Conservation (phyloP, 73 alveolate genomes). For the Tetrahymena borealis region DNA sequence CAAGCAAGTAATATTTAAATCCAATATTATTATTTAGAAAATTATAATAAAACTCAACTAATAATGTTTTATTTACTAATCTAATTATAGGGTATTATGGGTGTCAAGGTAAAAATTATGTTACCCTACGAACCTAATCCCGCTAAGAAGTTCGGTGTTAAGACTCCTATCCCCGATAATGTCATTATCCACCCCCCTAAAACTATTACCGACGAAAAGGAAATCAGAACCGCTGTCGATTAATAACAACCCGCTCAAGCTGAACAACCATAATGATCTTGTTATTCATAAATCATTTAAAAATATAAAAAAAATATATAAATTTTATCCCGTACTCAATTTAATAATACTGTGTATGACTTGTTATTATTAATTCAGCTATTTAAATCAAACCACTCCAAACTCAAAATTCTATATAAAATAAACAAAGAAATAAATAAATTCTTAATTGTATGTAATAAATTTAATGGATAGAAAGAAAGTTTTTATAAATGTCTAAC, state of each 20-base stretch:
- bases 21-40: background rate
- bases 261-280: background rate
- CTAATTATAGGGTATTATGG: slow-evolving; percentile 71
- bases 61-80: background rate
- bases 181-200: slow-evolving; percentile 7
- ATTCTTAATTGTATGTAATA: too few species aligned
- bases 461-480: too few species aligned
- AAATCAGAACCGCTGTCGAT: slow-evolving; percentile 11
- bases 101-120: slow-evolving; percentile 83
- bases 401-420: background rate
- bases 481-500: too few species aligned
- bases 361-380: background rate
- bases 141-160: slow-evolving; percentile 12
- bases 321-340: background rate
- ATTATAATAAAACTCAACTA: background rate
- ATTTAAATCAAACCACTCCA: slow-evolving; percentile 1
- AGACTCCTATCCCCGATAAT: background rate
- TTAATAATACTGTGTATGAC: slow-evolving; percentile 1
- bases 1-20: slow-evolving; percentile 44
- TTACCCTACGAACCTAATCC: slow-evolving; percentile 33
- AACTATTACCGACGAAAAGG: background rate
- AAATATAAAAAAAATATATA: background rate
- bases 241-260: background rate
- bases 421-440: background rate
- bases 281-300: background rate